These are phyloP conservation scores for Collybiopsis confluens DNA, from an alignment of 768 basidiomycete genomes.

Conservation along the genomic window DNA sequence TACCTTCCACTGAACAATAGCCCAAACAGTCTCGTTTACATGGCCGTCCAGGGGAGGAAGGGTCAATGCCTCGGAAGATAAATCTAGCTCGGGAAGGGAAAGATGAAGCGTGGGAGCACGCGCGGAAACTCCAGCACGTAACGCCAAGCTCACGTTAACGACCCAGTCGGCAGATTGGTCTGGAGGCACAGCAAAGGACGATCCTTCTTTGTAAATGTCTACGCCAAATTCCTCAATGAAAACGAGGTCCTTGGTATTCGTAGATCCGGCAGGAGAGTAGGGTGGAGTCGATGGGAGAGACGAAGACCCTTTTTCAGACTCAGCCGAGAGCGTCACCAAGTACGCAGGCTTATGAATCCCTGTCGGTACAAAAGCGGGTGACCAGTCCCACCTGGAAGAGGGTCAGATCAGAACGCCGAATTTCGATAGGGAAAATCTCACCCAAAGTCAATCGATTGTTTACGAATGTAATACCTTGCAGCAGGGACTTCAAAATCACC, in stretches of 20 bases:
- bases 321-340: constrained; percentile 35
- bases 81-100: constrained; percentile 42
- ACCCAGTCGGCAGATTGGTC: constrained; percentile 50
- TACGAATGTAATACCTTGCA: constrained; percentile 29
- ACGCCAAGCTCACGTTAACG: constrained; percentile 47
- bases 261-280: constrained; percentile 20
- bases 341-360: constrained; percentile 56
- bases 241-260: constrained; percentile 21
- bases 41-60: constrained; percentile 18
- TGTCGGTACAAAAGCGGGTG: constrained; percentile 52
- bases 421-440: constrained; percentile 51
- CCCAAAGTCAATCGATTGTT: constrained; percentile 51
- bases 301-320: constrained; percentile 10
- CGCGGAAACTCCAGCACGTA: constrained; percentile 38
- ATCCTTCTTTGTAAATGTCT: constrained; percentile 52
- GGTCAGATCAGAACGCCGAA: neutral
- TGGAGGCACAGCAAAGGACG: constrained; percentile 38
- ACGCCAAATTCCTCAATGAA: constrained; percentile 50
- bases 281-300: constrained; percentile 17
- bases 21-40: constrained; percentile 30
- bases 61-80: constrained; percentile 31
- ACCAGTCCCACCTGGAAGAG: constrained; percentile 25
- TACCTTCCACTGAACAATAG: constrained; percentile 41
- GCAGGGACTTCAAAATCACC: constrained; percentile 5
- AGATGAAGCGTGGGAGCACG: constrained; percentile 34